These are phyloP conservation scores for Petunia hybrid DNA, from an alignment of 305 asterid species.

Conservation along the genomic window DNA sequence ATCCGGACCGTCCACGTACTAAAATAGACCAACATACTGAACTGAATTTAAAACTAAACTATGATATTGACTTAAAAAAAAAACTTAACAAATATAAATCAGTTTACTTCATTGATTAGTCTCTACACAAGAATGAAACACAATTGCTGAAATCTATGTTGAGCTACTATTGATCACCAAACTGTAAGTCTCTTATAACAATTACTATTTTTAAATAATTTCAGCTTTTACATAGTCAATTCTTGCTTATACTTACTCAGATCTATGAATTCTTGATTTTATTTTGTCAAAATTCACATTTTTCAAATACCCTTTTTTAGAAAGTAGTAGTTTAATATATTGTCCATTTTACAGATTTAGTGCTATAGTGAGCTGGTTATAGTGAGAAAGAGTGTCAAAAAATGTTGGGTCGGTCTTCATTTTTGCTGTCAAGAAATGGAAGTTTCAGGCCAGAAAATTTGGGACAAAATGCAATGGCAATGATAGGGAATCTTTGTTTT, in stretches of 20 bases:
- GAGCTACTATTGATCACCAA: neutral
- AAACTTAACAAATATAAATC: neutral
- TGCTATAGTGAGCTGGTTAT: neutral
- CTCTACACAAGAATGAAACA: neutral
- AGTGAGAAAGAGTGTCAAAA: constrained; percentile 24
- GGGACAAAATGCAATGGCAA: constrained; percentile 62
- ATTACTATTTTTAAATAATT: neutral
- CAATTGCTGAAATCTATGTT: constrained; percentile 21
- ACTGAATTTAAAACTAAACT: neutral
- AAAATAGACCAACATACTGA: neutral
- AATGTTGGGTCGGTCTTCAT: constrained; percentile 68
- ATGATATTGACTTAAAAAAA: neutral
- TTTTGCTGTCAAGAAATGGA: constrained; percentile 54
- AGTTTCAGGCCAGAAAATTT: constrained; percentile 71
- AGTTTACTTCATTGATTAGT: neutral
- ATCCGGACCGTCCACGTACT: neutral
- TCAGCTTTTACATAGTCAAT: neutral
- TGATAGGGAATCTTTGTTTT: constrained; percentile 71
- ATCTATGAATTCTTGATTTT: constrained; percentile 10
- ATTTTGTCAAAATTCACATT: neutral
- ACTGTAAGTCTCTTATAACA: neutral
- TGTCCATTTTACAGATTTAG: constrained; percentile 17
- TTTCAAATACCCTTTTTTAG: constrained; percentile 8
- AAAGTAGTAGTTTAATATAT: neutral
- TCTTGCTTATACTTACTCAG: constrained; percentile 22